Evolutionary conservation across 2,329 filamentous ascomycete genomes (phyloP).

Genomic region (Aspergillus sp.): DNA sequence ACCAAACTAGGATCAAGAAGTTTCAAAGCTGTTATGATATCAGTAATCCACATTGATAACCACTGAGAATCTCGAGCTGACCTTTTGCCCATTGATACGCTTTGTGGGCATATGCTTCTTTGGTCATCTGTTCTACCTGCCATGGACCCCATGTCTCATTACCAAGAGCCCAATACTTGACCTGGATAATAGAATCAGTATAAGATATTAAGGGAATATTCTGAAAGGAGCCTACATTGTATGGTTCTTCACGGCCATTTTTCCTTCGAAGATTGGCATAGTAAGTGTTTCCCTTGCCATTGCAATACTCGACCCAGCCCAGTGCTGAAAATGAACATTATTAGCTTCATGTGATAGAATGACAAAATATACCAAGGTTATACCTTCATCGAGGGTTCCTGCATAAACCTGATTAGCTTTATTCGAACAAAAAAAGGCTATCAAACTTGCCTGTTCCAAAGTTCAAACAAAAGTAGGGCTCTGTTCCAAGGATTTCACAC

Average conservation of each 20-base stretch:
- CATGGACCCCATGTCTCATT: constrained; percentile 64
- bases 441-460: constrained; percentile 64
- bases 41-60: neutral
- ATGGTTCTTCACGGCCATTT: constrained; percentile 71
- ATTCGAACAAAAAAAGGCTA: constrained; percentile 15
- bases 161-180: constrained; percentile 83
- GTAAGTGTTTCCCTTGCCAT: constrained; percentile 69
- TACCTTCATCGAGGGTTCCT: constrained; percentile 49
- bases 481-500: constrained; percentile 67
- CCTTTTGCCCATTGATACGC: constrained; percentile 58
- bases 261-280: constrained; percentile 75
- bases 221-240: constrained; percentile 47
- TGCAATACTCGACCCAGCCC: constrained; percentile 84
- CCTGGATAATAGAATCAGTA: constrained; percentile 20
- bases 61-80: constrained; percentile 4
- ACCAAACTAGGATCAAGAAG: constrained; percentile 58
- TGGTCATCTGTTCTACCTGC: constrained; percentile 57
- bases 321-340: constrained; percentile 42
- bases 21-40: constrained; percentile 28
- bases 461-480: constrained; percentile 77
- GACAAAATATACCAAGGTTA: too few species aligned
- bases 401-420: neutral
- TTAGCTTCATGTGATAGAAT: neutral
- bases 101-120: constrained; percentile 55
- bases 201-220: neutral